Conservation (phyloP, 2,329 filamentous ascomycete species). For the Celoporthe dispersa region DNA sequence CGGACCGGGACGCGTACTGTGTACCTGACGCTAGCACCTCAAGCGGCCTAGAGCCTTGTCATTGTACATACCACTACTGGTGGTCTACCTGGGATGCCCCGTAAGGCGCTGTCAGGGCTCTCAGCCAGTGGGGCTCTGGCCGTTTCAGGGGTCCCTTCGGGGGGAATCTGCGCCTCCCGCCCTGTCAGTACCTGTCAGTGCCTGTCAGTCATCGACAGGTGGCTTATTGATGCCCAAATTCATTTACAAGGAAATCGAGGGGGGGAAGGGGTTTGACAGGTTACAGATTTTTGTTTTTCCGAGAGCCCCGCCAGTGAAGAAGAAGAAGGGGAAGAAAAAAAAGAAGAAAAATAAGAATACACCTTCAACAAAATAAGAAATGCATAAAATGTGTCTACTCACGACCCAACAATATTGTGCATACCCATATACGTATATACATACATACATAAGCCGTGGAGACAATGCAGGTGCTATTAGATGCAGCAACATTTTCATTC, state of each 20-base stretch:
- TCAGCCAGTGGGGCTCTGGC: not conserved
- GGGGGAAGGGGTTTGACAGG: not conserved
- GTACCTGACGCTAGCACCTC: constrained; percentile 15
- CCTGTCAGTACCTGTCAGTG: constrained; percentile 1
- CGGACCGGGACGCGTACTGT: constrained; percentile 7
- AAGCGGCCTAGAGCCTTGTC: not conserved
- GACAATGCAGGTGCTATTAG: not conserved
- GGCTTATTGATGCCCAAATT: not conserved
- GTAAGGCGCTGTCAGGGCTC: not conserved
- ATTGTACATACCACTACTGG: not conserved
- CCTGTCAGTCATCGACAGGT: too few species aligned
- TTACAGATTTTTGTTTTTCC: not conserved
- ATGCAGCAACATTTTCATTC: not conserved
- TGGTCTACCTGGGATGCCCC: too few species aligned
- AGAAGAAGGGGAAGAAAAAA: too few species aligned
- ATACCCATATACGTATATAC: not conserved
- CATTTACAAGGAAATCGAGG: not conserved
- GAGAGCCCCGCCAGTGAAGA: too few species aligned
- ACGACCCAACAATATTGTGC: not conserved
- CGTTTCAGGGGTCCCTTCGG: not conserved
- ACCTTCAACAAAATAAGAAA: not conserved
- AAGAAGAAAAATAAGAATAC: too few species aligned
- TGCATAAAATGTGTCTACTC: not conserved
- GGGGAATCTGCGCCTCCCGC: not conserved
- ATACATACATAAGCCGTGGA: not conserved